A percentile compares a stretch with the other conserved stretches of the same genome.
These are phyloP conservation scores for Fusarium sp. DNA, from an alignment of 2,329 filamentous ascomycete genomes.

Conservation along the genomic window DNA sequence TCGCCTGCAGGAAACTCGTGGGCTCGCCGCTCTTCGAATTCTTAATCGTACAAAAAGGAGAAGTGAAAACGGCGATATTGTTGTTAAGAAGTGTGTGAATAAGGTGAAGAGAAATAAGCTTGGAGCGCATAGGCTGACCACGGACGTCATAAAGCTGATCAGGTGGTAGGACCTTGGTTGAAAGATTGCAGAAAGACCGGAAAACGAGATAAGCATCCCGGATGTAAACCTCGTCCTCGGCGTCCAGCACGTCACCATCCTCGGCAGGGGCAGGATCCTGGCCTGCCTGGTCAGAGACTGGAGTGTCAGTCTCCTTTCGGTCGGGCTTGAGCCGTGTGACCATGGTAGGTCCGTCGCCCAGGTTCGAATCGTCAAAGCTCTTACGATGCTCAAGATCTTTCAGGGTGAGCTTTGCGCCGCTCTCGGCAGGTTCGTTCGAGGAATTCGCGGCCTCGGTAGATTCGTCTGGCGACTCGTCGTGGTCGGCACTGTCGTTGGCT, in stretches of 20 bases:
- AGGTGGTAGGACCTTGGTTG: constrained; percentile 87
- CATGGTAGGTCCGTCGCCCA: constrained; percentile 75
- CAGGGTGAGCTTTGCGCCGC: constrained; percentile 68
- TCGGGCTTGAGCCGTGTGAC: constrained; percentile 69
- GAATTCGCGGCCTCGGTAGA: constrained; percentile 39
- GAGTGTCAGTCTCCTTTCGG: constrained; percentile 54
- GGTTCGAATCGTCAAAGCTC: constrained; percentile 74
- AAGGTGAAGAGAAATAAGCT: constrained; percentile 92
- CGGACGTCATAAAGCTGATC: constrained; percentile 94
- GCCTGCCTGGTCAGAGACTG: constrained; percentile 65
- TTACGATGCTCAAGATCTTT: constrained; percentile 75
- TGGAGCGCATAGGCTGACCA: constrained; percentile 96
- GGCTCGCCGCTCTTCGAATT: constrained; percentile 89
- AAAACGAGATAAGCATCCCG: constrained; percentile 98
- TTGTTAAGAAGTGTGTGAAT: constrained; percentile 97
- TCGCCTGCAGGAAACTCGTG: constrained; percentile 91
- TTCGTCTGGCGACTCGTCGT: constrained; percentile 50
- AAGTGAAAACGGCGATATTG: constrained; percentile 89
- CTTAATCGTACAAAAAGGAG: constrained; percentile 89
- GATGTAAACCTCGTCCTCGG: constrained; percentile 95
- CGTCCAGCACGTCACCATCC: constrained; percentile 68
- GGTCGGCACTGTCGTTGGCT: constrained; percentile 52
- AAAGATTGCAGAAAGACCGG: constrained; percentile 96
- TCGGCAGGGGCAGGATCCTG: constrained; percentile 67
- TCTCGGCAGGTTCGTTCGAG: constrained; percentile 48